Evolutionary conservation across 2,329 filamentous ascomycete genomes (phyloP).

Genomic region (Diaporthe batatas): DNA sequence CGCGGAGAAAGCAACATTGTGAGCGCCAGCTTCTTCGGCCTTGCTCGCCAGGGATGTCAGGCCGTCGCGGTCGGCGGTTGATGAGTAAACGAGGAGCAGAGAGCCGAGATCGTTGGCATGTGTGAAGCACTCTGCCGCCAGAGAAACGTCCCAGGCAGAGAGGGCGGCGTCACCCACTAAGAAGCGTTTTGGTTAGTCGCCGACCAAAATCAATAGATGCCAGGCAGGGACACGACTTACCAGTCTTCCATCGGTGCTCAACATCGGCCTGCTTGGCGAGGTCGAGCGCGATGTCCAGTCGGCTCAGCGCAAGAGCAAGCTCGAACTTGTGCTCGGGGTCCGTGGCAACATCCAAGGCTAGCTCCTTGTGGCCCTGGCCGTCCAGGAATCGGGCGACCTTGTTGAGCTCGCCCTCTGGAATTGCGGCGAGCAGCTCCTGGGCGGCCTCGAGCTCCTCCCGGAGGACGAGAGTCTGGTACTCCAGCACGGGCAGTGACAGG

Average conservation of each 20-base stretch:
- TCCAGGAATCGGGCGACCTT: constrained; percentile 98
- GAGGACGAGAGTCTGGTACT: constrained; percentile 96
- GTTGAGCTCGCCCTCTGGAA: constrained; percentile 94
- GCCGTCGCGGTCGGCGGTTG: constrained; percentile 83
- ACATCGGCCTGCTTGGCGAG: constrained; percentile 86
- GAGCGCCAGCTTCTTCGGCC: constrained; percentile 80
- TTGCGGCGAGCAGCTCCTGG: constrained; percentile 83
- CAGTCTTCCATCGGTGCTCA: constrained; percentile 97
- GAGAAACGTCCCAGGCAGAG: constrained; percentile 84
- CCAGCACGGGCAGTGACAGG: constrained; percentile 90
- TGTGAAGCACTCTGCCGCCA: constrained; percentile 93
- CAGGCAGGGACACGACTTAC: constrained; percentile 19
- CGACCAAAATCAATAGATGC: neutral
- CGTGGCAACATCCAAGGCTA: constrained; percentile 93
- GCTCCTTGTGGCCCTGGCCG: constrained; percentile 95
- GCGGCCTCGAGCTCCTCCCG: constrained; percentile 94
- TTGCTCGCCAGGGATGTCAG: constrained; percentile 79
- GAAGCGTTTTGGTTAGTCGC: constrained; percentile 13
- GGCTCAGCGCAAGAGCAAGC: constrained; percentile 84
- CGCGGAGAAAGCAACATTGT: constrained; percentile 94
- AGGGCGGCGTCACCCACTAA: constrained; percentile 90
- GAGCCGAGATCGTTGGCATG: constrained; percentile 93
- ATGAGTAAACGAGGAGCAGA: constrained; percentile 87
- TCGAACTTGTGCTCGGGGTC: constrained; percentile 98
- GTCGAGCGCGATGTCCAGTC: constrained; percentile 86